These are phyloP conservation scores for Naganishia onofrii DNA, from an alignment of 768 basidiomycete species.

Conservation along the genomic window DNA sequence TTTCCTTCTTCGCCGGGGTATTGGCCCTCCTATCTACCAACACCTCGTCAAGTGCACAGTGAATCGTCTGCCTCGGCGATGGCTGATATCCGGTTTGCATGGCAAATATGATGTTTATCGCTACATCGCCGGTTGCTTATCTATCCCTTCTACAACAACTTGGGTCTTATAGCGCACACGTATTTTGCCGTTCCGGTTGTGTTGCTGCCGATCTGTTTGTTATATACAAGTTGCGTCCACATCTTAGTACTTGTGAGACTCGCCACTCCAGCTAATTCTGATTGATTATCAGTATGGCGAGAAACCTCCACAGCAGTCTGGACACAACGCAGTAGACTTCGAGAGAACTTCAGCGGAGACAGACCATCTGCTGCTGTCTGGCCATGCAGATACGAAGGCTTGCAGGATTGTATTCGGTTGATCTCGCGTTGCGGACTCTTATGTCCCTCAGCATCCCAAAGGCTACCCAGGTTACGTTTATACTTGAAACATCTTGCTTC, in stretches of 20 bases:
- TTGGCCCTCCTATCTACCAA: constrained; percentile 35
- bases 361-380: no score
- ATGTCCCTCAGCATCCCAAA: no score
- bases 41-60: constrained; percentile 32
- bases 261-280: background rate
- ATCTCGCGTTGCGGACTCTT: no score
- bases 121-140: constrained; percentile 32
- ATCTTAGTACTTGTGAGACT: background rate
- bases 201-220: constrained; percentile 49
- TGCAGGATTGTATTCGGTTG: no score
- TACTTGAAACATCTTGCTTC: no score
- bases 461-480: no score
- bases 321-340: no score
- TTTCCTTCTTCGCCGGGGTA: constrained; percentile 37
- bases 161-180: constrained; percentile 36
- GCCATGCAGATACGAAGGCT: no score
- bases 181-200: constrained; percentile 39
- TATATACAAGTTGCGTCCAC: constrained; percentile 12
- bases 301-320: background rate
- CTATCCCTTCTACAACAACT: constrained; percentile 34
- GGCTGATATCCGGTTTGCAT: background rate
- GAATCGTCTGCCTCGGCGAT: background rate
- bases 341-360: no score
- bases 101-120: constrained; percentile 8
- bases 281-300: background rate